phyloP scores from a whole-genome alignment of 768 basidiomycete genomes.

The Rickenella mellea region DNA sequence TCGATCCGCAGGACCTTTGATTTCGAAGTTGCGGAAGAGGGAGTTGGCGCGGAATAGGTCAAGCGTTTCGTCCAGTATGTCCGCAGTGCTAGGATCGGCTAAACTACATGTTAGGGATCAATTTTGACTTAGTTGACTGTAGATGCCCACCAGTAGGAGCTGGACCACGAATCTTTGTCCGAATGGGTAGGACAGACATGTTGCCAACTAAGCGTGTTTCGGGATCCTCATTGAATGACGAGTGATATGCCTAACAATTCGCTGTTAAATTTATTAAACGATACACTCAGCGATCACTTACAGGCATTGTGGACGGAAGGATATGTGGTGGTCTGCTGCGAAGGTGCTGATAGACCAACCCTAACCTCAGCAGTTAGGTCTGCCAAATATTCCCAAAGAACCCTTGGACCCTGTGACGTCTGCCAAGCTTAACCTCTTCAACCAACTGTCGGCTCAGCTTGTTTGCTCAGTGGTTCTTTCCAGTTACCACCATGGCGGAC shows the following conservation, averaged over 20 bases:
- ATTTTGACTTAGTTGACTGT: background rate
- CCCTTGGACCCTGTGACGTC: no score
- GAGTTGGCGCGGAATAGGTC: slow-evolving; percentile 98
- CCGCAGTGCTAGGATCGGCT: slow-evolving; percentile 74
- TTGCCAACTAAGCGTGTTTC: slow-evolving; percentile 85
- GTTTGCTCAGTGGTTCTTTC: background rate
- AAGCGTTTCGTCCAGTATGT: slow-evolving; percentile 93
- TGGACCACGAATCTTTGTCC: slow-evolving; percentile 85
- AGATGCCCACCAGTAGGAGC: slow-evolving; percentile 60
- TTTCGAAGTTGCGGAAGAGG: slow-evolving; percentile 98
- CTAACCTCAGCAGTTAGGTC: no score
- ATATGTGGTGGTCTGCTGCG: no score
- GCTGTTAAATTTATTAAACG: background rate
- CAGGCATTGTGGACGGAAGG: slow-evolving; percentile 10
- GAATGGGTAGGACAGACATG: slow-evolving; percentile 82
- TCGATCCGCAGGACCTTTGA: slow-evolving; percentile 95
- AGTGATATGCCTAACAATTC: slow-evolving; percentile 81
- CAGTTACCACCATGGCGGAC: slow-evolving; percentile 8
- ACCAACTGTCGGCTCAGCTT: background rate
- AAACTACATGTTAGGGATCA: slow-evolving; percentile 9
- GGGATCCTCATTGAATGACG: slow-evolving; percentile 77
- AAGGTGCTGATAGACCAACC: no score
- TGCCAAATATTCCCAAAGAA: no score
- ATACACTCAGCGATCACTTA: slow-evolving; percentile 6
- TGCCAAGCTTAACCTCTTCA: background rate